Conservation (phyloP, 2,329 filamentous ascomycete genomes). For the Claviceps cyperi region DNA sequence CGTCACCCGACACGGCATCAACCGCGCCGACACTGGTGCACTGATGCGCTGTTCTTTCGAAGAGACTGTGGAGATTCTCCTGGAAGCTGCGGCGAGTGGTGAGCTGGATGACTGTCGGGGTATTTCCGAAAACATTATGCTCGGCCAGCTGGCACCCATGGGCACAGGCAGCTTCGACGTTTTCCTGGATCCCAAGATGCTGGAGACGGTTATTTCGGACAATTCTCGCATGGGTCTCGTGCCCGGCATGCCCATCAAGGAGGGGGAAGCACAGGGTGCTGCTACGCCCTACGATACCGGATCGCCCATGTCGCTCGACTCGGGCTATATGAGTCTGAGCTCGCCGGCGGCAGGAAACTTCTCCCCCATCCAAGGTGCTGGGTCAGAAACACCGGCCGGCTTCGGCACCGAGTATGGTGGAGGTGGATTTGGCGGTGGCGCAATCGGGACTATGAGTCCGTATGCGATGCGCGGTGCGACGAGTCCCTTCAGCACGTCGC, state of each 20-base stretch:
- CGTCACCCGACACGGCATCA: slow-evolving; percentile 96
- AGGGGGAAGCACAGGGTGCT: slow-evolving; percentile 61
- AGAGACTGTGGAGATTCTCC: slow-evolving; percentile 94
- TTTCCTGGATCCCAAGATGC: slow-evolving; percentile 84
- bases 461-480: slow-evolving; percentile 47
- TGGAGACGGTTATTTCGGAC: slow-evolving; percentile 86
- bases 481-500: slow-evolving; percentile 62
- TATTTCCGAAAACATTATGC: slow-evolving; percentile 97
- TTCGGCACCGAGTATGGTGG: slow-evolving; percentile 49
- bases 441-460: slow-evolving; percentile 43
- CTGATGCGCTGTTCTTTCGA: slow-evolving; percentile 99
- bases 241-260: slow-evolving; percentile 65
- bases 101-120: slow-evolving; percentile 96
- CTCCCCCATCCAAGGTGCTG: slow-evolving; percentile 63
- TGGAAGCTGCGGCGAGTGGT: slow-evolving; percentile 87
- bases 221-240: slow-evolving; percentile 76
- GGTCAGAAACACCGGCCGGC: slow-evolving; percentile 55
- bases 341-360: slow-evolving; percentile 52
- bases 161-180: slow-evolving; percentile 95
- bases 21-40: slow-evolving; percentile 91
- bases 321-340: slow-evolving; percentile 48
- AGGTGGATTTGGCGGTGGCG: slow-evolving; percentile 29
- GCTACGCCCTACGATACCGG: slow-evolving; percentile 90
- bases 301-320: slow-evolving; percentile 57
- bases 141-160: slow-evolving; percentile 92